Conservation (phyloP, 192 early-diverging fungal genomes). For the Rhizophagus sp. region DNA sequence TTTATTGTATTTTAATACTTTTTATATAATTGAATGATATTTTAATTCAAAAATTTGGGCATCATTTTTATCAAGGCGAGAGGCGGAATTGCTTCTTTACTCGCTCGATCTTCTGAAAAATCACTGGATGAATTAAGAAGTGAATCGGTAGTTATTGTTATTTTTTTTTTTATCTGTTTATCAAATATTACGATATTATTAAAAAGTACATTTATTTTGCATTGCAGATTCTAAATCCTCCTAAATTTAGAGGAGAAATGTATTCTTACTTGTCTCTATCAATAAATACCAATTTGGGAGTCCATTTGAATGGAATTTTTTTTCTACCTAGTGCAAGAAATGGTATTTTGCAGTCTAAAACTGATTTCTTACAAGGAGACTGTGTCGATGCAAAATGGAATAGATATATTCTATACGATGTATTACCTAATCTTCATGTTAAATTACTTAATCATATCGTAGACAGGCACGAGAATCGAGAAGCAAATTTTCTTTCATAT, state of each 20-base stretch:
- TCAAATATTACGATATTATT: too few relatives aligned
- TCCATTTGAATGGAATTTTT: slow-evolving; percentile 44
- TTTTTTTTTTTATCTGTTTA: background rate
- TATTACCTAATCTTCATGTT: background rate
- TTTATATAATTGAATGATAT: too few relatives aligned
- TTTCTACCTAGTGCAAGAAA: slow-evolving; percentile 37
- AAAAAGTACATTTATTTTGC: background rate
- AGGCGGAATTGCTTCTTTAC: slow-evolving; percentile 1
- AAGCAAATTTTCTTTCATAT: background rate
- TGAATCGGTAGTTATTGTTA: background rate
- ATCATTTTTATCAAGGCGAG: background rate
- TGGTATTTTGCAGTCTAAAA: background rate
- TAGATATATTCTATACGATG: background rate
- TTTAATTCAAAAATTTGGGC: too few relatives aligned
- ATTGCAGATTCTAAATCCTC: background rate
- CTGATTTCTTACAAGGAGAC: background rate
- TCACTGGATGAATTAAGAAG: background rate
- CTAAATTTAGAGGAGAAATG: slow-evolving; percentile 15
- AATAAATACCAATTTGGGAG: slow-evolving; percentile 29
- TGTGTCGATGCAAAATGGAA: background rate
- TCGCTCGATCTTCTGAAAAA: background rate
- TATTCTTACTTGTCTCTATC: slow-evolving; percentile 40
- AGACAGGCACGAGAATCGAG: background rate
- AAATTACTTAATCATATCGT: background rate
- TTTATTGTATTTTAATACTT: too few relatives aligned